Percentiles rank a stretch among this genome's conserved stretches.
Conservation (phyloP, 345 rosid genomes). For the Arabis hirsuta region DNA sequence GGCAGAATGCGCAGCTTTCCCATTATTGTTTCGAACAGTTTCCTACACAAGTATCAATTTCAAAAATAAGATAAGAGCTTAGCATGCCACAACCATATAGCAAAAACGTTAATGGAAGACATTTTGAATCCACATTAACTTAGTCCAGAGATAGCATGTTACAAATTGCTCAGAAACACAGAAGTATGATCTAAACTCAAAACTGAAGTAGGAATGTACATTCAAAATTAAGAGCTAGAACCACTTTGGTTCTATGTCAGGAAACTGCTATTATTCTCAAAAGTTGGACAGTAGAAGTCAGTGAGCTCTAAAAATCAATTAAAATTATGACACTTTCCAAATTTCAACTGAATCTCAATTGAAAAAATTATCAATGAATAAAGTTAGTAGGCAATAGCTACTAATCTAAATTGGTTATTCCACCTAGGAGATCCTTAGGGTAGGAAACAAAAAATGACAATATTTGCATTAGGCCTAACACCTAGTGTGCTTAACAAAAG, state of each 20-base stretch:
- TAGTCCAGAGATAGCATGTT: slow-evolving; percentile 22
- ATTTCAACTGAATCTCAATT: background rate
- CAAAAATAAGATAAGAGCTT: slow-evolving; percentile 29
- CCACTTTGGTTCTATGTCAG: slow-evolving; percentile 8
- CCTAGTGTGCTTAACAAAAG: background rate
- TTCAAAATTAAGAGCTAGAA: slow-evolving; percentile 21
- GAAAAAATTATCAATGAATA: too few relatives aligned
- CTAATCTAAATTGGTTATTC: background rate
- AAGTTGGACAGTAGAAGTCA: too few relatives aligned
- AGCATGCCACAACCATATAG: slow-evolving; percentile 1
- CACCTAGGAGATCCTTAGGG: slow-evolving; percentile 1
- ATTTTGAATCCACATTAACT: slow-evolving; percentile 5
- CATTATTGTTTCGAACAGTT: slow-evolving; percentile 69
- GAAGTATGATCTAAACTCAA: slow-evolving; percentile 20
- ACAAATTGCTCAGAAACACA: slow-evolving; percentile 16
- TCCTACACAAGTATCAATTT: slow-evolving; percentile 57
- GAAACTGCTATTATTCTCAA: slow-evolving; percentile 15
- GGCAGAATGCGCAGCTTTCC: slow-evolving; percentile 94
- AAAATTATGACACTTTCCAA: slow-evolving; percentile 16
- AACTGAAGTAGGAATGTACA: slow-evolving; percentile 11
- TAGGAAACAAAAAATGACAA: background rate
- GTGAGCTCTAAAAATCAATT: background rate
- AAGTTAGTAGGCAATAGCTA: background rate
- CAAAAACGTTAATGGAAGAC: slow-evolving; percentile 26
- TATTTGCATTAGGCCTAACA: background rate